Conservation (phyloP, 202 grass and related monocot species). For the Sporobolus alterniflorus region DNA sequence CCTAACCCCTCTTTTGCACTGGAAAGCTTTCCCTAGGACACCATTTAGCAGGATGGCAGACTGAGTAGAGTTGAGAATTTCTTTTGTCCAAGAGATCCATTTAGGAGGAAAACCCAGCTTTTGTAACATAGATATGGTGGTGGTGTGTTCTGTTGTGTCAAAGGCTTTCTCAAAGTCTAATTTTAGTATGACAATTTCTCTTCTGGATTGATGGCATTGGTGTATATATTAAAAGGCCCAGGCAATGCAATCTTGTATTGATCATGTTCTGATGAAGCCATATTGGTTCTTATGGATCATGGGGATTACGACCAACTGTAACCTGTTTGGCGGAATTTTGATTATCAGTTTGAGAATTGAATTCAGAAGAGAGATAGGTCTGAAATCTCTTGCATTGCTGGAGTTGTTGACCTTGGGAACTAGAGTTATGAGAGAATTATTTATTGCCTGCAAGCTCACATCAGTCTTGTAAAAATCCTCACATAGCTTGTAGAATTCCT, state of each 20-base stretch:
- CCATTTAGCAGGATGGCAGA: background rate
- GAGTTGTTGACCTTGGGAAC: no score
- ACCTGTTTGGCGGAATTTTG: no score
- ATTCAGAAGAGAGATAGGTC: no score
- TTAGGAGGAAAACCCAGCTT: background rate
- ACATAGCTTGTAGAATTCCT: no score
- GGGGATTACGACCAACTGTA: no score
- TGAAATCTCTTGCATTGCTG: no score
- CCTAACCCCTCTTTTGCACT: background rate
- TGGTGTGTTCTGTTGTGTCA: background rate
- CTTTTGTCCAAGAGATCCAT: background rate
- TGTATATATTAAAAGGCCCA: background rate
- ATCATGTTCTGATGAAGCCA: background rate
- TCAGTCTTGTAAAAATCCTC: no score
- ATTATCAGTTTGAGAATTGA: no score
- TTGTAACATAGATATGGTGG: background rate
- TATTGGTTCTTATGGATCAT: background rate
- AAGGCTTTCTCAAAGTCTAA: background rate
- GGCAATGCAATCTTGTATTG: background rate
- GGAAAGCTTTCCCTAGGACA: background rate
- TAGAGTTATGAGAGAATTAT: no score
- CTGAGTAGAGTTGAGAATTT: background rate
- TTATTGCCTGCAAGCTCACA: no score
- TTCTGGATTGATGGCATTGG: background rate
- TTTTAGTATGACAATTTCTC: background rate